These are phyloP conservation scores for Taphrina flavorubra DNA, from an alignment of 1,139 yeast species.

Conservation along the genomic window DNA sequence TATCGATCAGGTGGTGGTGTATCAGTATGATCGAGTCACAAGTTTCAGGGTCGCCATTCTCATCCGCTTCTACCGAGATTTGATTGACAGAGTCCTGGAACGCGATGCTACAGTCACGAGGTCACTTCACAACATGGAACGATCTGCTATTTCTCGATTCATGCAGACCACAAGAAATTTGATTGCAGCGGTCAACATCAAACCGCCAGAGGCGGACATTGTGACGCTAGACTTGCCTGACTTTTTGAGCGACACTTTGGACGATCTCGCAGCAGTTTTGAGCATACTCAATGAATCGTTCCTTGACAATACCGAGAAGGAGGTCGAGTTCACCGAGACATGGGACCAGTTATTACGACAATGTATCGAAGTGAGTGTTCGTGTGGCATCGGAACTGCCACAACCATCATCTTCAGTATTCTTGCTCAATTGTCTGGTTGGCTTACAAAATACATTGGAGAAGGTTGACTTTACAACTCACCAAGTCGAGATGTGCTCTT, in stretches of 20 bases:
- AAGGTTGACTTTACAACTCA: slow-evolving; percentile 48
- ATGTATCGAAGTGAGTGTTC: slow-evolving; percentile 47
- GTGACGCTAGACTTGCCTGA: slow-evolving; percentile 53
- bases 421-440: slow-evolving; percentile 22
- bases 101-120: slow-evolving; percentile 28
- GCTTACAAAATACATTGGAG: slow-evolving; percentile 5
- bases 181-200: slow-evolving; percentile 36
- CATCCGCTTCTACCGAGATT: slow-evolving; percentile 68
- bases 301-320: slow-evolving; percentile 48
- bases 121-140: slow-evolving; percentile 38
- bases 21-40: slow-evolving; percentile 64
- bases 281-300: slow-evolving; percentile 51
- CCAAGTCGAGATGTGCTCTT: slow-evolving; percentile 51
- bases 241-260: slow-evolving; percentile 51
- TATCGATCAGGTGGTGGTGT: slow-evolving; percentile 70
- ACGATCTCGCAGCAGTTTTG: slow-evolving; percentile 51
- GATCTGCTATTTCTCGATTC: slow-evolving; percentile 45
- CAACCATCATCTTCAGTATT: slow-evolving; percentile 32
- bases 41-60: slow-evolving; percentile 67
- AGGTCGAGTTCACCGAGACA: slow-evolving; percentile 48
- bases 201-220: slow-evolving; percentile 27
- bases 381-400: slow-evolving; percentile 40
- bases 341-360: slow-evolving; percentile 52
- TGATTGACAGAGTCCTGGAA: slow-evolving; percentile 61
- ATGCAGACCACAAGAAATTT: slow-evolving; percentile 36